Evolutionary conservation across 345 rosid genomes (phyloP), one percentile per base, ranked within the genome.

Genomic region (Eutrema japonicum): DNA sequence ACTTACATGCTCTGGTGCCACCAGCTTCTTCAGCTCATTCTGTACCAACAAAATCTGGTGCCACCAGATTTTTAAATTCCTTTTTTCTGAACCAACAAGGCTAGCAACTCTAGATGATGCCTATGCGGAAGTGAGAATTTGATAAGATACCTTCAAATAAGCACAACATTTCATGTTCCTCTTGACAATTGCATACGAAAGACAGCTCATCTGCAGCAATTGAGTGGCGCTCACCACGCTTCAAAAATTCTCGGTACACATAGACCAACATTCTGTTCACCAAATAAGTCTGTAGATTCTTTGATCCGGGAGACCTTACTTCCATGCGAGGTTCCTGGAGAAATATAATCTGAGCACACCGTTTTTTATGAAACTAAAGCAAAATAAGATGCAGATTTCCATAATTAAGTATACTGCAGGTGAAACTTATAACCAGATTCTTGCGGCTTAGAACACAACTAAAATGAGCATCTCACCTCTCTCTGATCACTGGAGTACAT

Each of bases 301-400:
- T 95, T 36, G 91, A 84, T 72, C 81, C 88, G 66, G 96, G 98
- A 66, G 99, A 78, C 77, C 88, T 87, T 40, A 92, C 98, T 84
- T 92, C 98, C 93, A 86, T 84, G 48, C 89, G 89, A 56, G 98
- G 99, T 80, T 90, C 99, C 98, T 95, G 82, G 73, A 76, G 76
- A 67, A 73, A 47, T 36, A 57, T 55, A 52, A 22, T 33, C 49
- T 70, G 16, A 65, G 42, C 41, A 64, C 4, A 10, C 70, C 8
- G 36, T 38, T 64, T 36, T 35, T 40, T 16, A 32, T 18, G 60
- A 56, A 49, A 55, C 32, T n/a, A 55, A 38, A 64, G 33, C 35
- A 71, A 71, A 57, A 58, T 57, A 57, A 55, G 66, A 36, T 54
- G 70, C 58, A 38, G 65, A 46, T 16, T 62, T 43, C 48, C 27